A percentile compares a stretch with the other conserved stretches of the same genome.
Conservation (phyloP, 2,329 filamentous ascomycete genomes). For the Hypoxylon sp. region DNA sequence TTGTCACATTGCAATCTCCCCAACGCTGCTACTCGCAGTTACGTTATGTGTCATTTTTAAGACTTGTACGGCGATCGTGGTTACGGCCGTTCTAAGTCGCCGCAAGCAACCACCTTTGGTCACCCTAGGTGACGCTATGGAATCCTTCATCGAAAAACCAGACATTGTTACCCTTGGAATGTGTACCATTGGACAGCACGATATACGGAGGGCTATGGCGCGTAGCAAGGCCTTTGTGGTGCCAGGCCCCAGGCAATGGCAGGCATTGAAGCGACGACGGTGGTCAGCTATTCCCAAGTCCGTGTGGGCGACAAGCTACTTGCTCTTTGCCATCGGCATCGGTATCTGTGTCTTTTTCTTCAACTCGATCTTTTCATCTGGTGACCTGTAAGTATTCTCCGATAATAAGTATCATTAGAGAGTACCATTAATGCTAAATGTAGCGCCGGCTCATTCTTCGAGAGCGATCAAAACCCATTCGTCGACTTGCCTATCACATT, state of each 20-base stretch:
- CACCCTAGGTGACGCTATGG: constrained; percentile 66
- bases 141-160: constrained; percentile 64
- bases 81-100: constrained; percentile 52
- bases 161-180: constrained; percentile 59
- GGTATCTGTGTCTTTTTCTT: constrained; percentile 22
- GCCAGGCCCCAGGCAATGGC: constrained; percentile 36
- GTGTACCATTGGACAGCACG: constrained; percentile 39
- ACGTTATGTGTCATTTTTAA: constrained; percentile 59
- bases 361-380: not conserved
- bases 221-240: constrained; percentile 4
- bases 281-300: constrained; percentile 29
- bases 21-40: constrained; percentile 43
- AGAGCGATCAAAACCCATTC: constrained; percentile 35
- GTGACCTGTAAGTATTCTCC: constrained; percentile 11
- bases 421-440: not conserved
- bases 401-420: not conserved
- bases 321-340: constrained; percentile 39
- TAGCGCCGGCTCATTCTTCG: constrained; percentile 29
- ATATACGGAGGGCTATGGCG: constrained; percentile 28
- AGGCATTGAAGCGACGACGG: constrained; percentile 15
- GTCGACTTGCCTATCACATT: constrained; percentile 28
- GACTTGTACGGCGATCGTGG: constrained; percentile 55
- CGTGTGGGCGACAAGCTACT: constrained; percentile 44
- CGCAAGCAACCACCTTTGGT: constrained; percentile 61
- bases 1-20: constrained; percentile 46